These are phyloP conservation scores for Populus ilicifolia DNA, from an alignment of 345 rosid genomes.

Conservation along the genomic window DNA sequence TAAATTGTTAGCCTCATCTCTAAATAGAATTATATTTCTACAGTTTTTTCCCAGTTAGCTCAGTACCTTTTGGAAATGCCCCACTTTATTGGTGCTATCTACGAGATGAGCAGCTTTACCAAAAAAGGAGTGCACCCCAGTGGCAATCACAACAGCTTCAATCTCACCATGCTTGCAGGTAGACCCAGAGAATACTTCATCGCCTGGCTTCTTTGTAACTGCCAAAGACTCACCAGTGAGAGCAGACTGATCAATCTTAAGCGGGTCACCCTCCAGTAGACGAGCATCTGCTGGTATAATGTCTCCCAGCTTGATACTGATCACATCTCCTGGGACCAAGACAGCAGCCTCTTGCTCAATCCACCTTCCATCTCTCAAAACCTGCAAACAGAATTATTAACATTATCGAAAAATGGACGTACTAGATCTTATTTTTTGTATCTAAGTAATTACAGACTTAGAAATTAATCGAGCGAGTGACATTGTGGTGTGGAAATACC, in stretches of 20 bases:
- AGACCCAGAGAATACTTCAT: slow-evolving; percentile 75
- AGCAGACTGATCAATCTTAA: slow-evolving; percentile 75
- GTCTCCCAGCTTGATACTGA: slow-evolving; percentile 78
- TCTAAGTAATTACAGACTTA: background rate
- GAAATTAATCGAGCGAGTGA: background rate
- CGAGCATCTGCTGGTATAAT: slow-evolving; percentile 86
- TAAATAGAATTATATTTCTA: too few species aligned
- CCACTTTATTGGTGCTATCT: slow-evolving; percentile 70
- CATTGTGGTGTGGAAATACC: background rate
- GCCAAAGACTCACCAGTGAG: slow-evolving; percentile 85
- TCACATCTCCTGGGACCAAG: slow-evolving; percentile 71
- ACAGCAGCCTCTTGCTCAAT: slow-evolving; percentile 72
- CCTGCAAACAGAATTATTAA: slow-evolving; percentile 28
- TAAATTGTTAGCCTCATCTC: too few species aligned
- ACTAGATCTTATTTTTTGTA: too few species aligned
- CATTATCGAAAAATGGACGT: background rate
- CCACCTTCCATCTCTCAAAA: slow-evolving; percentile 74
- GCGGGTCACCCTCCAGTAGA: slow-evolving; percentile 75
- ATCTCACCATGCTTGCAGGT: slow-evolving; percentile 91
- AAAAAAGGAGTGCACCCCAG: slow-evolving; percentile 81
- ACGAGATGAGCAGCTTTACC: slow-evolving; percentile 93
- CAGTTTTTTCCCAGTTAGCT: background rate
- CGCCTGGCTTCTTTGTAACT: slow-evolving; percentile 62
- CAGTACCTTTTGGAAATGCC: slow-evolving; percentile 71
- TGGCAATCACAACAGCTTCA: slow-evolving; percentile 80